Evolutionary conservation across 768 basidiomycete genomes (phyloP).

Genomic region (Trametes gibbosa): DNA sequence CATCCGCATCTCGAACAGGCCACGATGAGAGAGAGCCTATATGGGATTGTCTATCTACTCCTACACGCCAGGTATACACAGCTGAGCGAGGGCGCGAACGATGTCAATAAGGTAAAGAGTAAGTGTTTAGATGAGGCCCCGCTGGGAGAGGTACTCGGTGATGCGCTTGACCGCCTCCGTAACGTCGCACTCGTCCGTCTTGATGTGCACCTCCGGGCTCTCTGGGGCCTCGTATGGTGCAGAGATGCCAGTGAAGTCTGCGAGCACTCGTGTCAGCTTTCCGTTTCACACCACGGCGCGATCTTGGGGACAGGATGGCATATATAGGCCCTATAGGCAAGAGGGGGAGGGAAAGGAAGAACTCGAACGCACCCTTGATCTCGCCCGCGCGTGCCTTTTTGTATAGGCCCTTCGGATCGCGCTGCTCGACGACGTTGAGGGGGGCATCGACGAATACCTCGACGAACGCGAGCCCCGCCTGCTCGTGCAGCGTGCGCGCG

Average conservation of each 20-base stretch:
- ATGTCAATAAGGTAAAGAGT: background rate
- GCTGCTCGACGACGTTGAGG: slow-evolving; percentile 78
- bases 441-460: slow-evolving; percentile 97
- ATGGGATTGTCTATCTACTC: slow-evolving; percentile 2
- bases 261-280: background rate
- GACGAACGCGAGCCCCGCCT: slow-evolving; percentile 73
- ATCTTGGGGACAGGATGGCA: too few relatives aligned
- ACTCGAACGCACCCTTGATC: slow-evolving; percentile 72
- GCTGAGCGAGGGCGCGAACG: background rate
- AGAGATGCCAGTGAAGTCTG: slow-evolving; percentile 97
- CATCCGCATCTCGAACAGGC: too few relatives aligned
- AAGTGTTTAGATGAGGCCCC: slow-evolving; percentile 51
- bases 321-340: too few relatives aligned
- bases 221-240: slow-evolving; percentile 93
- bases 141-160: slow-evolving; percentile 68
- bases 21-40: too few relatives aligned
- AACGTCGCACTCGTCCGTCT: slow-evolving; percentile 78
- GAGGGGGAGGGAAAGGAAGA: background rate
- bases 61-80: slow-evolving; percentile 7
- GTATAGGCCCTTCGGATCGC: slow-evolving; percentile 97
- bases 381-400: slow-evolving; percentile 94
- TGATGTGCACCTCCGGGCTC: slow-evolving; percentile 87
- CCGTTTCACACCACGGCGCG: too few relatives aligned
- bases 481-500: slow-evolving; percentile 80
- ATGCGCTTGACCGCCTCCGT: slow-evolving; percentile 76